A percentile compares a stretch with the other conserved stretches of the same genome.
These are phyloP conservation scores for Sanchytrium tribonematis DNA, from an alignment of 371 early-diverging fungal genomes.

Conservation along the genomic window DNA sequence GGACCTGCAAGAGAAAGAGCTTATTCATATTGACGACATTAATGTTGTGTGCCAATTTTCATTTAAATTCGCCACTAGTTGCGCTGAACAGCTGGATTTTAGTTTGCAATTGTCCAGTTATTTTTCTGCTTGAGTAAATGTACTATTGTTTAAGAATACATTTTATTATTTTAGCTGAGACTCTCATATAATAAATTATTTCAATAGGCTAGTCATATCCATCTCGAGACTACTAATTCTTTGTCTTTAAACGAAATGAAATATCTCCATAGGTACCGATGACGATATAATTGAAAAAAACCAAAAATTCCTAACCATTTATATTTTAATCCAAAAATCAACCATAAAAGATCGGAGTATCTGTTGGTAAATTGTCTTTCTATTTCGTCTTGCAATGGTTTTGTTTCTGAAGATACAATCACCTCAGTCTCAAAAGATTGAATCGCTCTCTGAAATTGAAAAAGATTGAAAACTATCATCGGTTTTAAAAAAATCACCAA, in stretches of 20 bases:
- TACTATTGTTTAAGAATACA: too few relatives aligned
- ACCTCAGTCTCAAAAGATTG: background rate
- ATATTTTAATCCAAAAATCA: background rate
- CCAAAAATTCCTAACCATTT: background rate
- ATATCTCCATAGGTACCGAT: background rate
- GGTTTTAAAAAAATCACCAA: background rate
- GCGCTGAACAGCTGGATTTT: too few relatives aligned
- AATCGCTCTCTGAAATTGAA: background rate
- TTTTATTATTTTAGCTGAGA: too few relatives aligned
- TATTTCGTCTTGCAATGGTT: background rate
- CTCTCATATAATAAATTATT: too few relatives aligned
- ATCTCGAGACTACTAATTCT: background rate
- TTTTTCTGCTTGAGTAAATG: too few relatives aligned
- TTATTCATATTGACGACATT: too few relatives aligned
- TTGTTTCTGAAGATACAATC: background rate
- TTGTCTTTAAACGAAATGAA: background rate
- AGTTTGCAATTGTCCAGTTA: too few relatives aligned
- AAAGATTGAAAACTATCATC: background rate
- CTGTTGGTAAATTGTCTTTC: background rate
- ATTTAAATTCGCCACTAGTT: too few relatives aligned
- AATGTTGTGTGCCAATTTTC: too few relatives aligned
- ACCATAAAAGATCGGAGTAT: background rate
- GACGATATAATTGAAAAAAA: background rate
- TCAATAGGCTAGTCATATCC: too few relatives aligned
- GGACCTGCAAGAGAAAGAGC: too few relatives aligned